These are phyloP conservation scores for Puccinia polysora DNA, from an alignment of 1,284 basidiomycete genomes.

Conservation along the genomic window DNA sequence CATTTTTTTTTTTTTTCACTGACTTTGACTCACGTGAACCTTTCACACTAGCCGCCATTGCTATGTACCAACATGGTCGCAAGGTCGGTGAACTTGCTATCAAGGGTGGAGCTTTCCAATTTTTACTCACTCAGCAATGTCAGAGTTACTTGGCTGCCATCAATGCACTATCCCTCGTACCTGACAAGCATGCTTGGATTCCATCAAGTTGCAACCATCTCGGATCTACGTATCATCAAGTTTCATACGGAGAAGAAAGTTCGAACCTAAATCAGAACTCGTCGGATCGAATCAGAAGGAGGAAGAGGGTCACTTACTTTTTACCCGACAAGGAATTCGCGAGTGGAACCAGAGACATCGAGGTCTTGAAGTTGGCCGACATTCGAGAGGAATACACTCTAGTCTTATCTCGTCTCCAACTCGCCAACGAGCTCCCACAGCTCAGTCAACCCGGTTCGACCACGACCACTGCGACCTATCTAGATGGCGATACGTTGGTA, in stretches of 20 bases:
- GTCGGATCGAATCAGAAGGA: constrained; percentile 57
- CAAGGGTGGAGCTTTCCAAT: constrained; percentile 58
- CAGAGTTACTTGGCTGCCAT: constrained; percentile 77
- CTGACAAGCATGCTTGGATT: constrained; percentile 78
- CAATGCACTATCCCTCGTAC: constrained; percentile 79
- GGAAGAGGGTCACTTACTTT: constrained; percentile 65
- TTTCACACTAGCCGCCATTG: constrained; percentile 64
- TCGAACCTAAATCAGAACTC: constrained; percentile 50
- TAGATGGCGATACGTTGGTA: constrained; percentile 8
- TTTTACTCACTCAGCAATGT: constrained; percentile 67
- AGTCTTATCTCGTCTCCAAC: constrained; percentile 71
- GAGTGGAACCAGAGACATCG: constrained; percentile 56
- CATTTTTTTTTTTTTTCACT: too few relatives aligned
- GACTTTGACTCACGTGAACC: constrained; percentile 12
- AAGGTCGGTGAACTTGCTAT: constrained; percentile 65
- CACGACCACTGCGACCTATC: neutral
- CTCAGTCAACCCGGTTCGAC: constrained; percentile 54
- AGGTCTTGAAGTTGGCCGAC: constrained; percentile 74
- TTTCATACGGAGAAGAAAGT: neutral
- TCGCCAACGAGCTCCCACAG: constrained; percentile 62
- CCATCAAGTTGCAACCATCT: constrained; percentile 51
- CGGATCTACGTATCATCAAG: neutral
- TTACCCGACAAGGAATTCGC: constrained; percentile 72
- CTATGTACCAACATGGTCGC: constrained; percentile 89
- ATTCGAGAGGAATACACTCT: constrained; percentile 79